Evolutionary conservation across 768 basidiomycete species (phyloP).

Genomic region (Coprinopsis sp.): DNA sequence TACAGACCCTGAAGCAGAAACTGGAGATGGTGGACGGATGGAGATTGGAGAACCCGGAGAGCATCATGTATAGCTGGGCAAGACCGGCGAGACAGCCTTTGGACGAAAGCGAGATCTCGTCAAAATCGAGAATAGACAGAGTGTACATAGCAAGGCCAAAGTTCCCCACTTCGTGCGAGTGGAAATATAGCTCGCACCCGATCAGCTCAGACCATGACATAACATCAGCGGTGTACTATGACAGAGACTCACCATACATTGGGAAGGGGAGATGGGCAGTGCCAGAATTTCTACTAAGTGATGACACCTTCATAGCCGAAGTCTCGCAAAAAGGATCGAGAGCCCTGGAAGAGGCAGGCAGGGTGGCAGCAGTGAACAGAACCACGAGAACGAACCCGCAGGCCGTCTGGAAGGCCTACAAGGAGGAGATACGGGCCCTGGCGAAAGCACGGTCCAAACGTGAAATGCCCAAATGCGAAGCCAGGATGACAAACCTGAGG

Average conservation of each 20-base stretch:
- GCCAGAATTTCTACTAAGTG: conserved; percentile 13
- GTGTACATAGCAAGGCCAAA: neutral
- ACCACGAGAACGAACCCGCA: no score
- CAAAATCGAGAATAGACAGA: neutral
- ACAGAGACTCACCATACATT: conserved; percentile 16
- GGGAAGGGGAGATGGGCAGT: conserved; percentile 28
- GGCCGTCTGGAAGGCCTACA: no score
- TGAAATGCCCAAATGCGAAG: no score
- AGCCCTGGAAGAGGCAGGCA: neutral
- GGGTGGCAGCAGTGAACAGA: no score
- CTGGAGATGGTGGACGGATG: neutral
- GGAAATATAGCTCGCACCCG: neutral
- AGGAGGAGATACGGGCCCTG: no score
- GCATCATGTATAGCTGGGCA: neutral
- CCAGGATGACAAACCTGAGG: no score
- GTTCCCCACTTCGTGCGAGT: neutral
- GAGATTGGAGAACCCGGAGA: neutral
- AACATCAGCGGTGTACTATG: conserved; percentile 13
- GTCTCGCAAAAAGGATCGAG: neutral
- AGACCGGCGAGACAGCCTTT: no score
- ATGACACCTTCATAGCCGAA: conserved; percentile 10
- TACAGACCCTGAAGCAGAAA: neutral
- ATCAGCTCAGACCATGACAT: conserved; percentile 7
- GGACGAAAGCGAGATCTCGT: no score
- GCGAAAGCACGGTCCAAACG: no score